Evolutionary conservation across 495 filamentous ascomycete genomes (phyloP).

Genomic region (Lasiosphaeria hispida): DNA sequence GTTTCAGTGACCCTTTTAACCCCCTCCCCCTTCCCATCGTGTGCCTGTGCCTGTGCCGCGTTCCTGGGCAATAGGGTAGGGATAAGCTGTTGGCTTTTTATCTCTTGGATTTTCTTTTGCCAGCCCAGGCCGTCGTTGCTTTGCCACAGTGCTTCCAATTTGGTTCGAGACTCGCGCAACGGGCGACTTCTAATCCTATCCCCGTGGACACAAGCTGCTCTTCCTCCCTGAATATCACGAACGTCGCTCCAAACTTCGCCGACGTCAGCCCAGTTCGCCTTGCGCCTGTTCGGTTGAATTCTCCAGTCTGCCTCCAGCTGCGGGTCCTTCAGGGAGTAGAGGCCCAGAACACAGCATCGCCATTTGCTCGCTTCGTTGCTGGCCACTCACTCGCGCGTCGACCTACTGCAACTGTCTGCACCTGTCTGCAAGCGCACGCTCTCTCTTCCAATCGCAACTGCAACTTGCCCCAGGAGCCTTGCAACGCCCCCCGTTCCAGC

Average conservation of each 20-base stretch:
- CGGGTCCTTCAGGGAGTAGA: background rate
- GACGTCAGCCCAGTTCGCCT: too few relatives aligned
- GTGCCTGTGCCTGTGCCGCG: background rate
- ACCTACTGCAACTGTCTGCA: constrained; percentile 7
- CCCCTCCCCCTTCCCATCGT: background rate
- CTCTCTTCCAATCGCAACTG: constrained; percentile 10
- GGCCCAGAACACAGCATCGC: too few relatives aligned
- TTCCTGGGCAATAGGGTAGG: too few relatives aligned
- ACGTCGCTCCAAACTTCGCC: too few relatives aligned
- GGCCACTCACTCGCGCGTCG: background rate
- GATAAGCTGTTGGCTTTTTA: background rate
- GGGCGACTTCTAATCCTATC: too few relatives aligned
- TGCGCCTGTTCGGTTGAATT: background rate
- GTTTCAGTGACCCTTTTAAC: constrained; percentile 15
- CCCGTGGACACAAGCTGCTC: too few relatives aligned
- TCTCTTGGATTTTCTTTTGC: constrained; percentile 5
- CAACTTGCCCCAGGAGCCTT: constrained; percentile 1
- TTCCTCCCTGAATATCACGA: too few relatives aligned
- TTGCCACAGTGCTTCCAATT: background rate
- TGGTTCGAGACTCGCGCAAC: background rate
- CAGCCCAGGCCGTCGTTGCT: background rate
- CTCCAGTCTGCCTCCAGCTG: background rate
- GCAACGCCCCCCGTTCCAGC: constrained; percentile 9
- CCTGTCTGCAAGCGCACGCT: constrained; percentile 13
- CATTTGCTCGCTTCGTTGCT: background rate